A percentile compares a stretch with the other conserved stretches of the same genome.
These are phyloP conservation scores for Sextonia rubra DNA, from an alignment of 164 flowering plant species.

Conservation along the genomic window DNA sequence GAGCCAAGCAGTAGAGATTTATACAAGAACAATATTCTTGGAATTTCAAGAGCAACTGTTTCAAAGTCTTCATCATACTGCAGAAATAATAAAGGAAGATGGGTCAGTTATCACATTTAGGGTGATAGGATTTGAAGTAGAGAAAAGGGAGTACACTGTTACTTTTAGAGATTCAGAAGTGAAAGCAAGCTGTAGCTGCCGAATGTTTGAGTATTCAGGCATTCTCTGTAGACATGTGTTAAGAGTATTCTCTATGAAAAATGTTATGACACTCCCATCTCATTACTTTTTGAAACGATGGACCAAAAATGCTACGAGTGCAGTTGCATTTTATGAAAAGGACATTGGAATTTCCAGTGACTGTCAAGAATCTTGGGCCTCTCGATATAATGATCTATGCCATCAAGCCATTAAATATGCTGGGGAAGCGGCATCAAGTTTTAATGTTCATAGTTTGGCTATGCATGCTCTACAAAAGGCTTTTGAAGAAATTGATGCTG, in stretches of 20 bases:
- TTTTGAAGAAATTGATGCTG: constrained; percentile 36
- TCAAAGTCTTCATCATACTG: constrained; percentile 72
- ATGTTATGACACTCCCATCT: constrained; percentile 56
- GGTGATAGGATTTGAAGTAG: constrained; percentile 80
- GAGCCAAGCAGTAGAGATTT: constrained; percentile 69
- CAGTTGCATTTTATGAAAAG: constrained; percentile 37
- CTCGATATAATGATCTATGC: constrained; percentile 41
- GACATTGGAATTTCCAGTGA: constrained; percentile 28
- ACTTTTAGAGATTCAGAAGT: constrained; percentile 49
- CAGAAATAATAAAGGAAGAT: constrained; percentile 61
- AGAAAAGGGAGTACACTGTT: constrained; percentile 54
- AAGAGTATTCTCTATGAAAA: constrained; percentile 73
- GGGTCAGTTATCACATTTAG: constrained; percentile 49
- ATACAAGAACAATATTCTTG: constrained; percentile 57
- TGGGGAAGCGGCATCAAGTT: constrained; percentile 49
- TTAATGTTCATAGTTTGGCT: constrained; percentile 41
- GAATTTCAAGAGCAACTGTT: constrained; percentile 79
- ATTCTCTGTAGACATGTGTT: constrained; percentile 75
- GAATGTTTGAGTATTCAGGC: constrained; percentile 81
- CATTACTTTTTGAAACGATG: constrained; percentile 65
- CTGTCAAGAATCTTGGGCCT: constrained; percentile 31
- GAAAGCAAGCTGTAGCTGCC: constrained; percentile 74
- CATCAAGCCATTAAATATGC: constrained; percentile 51
- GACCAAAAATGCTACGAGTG: constrained; percentile 64
- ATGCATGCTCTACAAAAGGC: constrained; percentile 56